phyloP scores from a whole-genome alignment of 208 protist genomes.

The Crithidia expoeki region DNA sequence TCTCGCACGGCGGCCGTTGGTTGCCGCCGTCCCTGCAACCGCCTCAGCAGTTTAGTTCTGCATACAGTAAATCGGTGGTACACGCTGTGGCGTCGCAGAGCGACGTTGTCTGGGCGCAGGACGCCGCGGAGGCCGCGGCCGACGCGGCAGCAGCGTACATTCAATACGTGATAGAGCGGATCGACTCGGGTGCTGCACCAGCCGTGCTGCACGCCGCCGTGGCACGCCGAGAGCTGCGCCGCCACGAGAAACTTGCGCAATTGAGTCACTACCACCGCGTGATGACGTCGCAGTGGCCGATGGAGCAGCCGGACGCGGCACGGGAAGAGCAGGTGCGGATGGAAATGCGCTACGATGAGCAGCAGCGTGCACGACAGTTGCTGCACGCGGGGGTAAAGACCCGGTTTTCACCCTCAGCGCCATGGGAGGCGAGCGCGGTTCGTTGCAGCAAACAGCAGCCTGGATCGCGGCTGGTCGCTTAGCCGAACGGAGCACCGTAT shows the following conservation, averaged over 20 bases:
- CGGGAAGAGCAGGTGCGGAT: conserved; percentile 33
- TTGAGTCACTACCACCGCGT: conserved; percentile 48
- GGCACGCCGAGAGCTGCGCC: conserved; percentile 39
- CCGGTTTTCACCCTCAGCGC: neutral
- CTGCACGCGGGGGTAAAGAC: neutral
- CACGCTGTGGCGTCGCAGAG: conserved; percentile 5
- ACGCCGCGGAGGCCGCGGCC: conserved; percentile 5
- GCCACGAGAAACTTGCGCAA: conserved; percentile 47
- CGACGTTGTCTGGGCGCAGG: conserved; percentile 25
- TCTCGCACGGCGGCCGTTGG: conserved; percentile 55
- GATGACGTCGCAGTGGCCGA: conserved; percentile 36
- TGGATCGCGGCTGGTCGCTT: neutral
- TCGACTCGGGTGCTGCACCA: conserved; percentile 12
- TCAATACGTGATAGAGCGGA: conserved; percentile 23
- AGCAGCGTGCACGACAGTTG: conserved; percentile 18
- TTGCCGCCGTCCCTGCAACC: conserved; percentile 69
- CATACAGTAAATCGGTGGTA: conserved; percentile 7
- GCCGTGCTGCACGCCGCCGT: conserved; percentile 33
- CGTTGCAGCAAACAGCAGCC: neutral
- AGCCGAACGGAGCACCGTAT: neutral
- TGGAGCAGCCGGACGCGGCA: conserved; percentile 29
- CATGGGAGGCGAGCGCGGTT: neutral
- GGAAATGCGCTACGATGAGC: conserved; percentile 27
- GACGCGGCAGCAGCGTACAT: conserved; percentile 21
- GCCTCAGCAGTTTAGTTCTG: conserved; percentile 55